A percentile compares a stretch with the other conserved stretches of the same genome.
Conservation (phyloP, 202 grass and related monocot genomes). For the Brachypodium distachyon region DNA sequence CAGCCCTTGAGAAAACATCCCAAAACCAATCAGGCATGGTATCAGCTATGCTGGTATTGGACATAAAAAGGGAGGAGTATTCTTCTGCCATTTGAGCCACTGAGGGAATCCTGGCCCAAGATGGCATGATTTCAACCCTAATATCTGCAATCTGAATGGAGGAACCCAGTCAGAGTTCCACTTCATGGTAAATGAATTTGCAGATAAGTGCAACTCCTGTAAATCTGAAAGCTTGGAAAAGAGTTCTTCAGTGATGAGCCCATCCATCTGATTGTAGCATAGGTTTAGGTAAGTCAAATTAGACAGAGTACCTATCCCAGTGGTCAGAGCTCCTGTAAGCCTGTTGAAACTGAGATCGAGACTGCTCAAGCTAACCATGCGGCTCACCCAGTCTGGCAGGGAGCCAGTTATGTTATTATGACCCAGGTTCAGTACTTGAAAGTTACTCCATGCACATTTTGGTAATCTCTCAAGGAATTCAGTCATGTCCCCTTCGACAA, state of each 20-base stretch:
- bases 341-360: not conserved
- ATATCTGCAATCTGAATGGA: not conserved
- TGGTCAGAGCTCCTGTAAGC: conserved; percentile 11
- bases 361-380: not conserved
- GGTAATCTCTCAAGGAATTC: not conserved
- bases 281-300: not conserved
- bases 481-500: not conserved
- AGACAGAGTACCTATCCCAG: not conserved
- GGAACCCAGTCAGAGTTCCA: not conserved
- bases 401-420: not conserved
- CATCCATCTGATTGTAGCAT: not conserved
- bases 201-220: not conserved
- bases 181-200: not conserved
- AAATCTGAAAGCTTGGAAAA: conserved; percentile 10
- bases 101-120: conserved; percentile 17
- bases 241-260: not conserved
- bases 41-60: not conserved
- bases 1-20: too few relatives aligned
- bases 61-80: not conserved
- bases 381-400: not conserved
- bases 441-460: not conserved
- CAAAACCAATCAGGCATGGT: too few relatives aligned
- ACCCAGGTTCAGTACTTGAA: not conserved
- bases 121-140: not conserved
- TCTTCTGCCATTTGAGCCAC: conserved; percentile 17